Evolutionary conservation across 2,329 filamentous ascomycete species (phyloP).

Genomic region (Polychaeton citri): DNA sequence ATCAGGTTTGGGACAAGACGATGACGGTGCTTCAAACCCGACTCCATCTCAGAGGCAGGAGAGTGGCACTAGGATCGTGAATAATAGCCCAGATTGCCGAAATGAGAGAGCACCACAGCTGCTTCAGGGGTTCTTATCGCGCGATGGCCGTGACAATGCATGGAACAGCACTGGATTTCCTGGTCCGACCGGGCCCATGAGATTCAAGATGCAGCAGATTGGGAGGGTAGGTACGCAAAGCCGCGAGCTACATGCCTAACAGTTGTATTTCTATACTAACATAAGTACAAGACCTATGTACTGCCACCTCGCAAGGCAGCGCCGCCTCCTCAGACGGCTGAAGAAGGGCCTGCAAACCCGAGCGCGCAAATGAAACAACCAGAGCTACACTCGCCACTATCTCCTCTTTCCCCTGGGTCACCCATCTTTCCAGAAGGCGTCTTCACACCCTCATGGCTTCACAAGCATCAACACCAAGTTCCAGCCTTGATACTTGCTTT

Average conservation of each 20-base stretch:
- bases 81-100: conserved; percentile 12
- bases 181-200: conserved; percentile 12
- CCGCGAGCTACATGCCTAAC: conserved; percentile 42
- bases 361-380: conserved; percentile 26
- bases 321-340: conserved; percentile 35
- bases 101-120: conserved; percentile 39
- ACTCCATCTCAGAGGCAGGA: conserved; percentile 8
- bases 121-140: conserved; percentile 41
- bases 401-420: conserved; percentile 73
- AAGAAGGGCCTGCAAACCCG: conserved; percentile 26
- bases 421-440: conserved; percentile 80
- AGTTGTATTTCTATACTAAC: conserved; percentile 12
- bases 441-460: conserved; percentile 67
- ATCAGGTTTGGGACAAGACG: conserved; percentile 51
- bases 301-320: conserved; percentile 51
- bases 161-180: conserved; percentile 17
- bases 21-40: conserved; percentile 20
- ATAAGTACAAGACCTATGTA: conserved; percentile 38
- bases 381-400: conserved; percentile 79
- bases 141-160: conserved; percentile 18
- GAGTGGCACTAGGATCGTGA: conserved; percentile 14
- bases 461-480: conserved; percentile 75
- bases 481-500: conserved; percentile 72
- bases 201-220: conserved; percentile 28
- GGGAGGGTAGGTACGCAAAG: conserved; percentile 59